These are phyloP conservation scores for Sporothrix pallida DNA, from an alignment of 2,329 filamentous ascomycete species.

Conservation along the genomic window DNA sequence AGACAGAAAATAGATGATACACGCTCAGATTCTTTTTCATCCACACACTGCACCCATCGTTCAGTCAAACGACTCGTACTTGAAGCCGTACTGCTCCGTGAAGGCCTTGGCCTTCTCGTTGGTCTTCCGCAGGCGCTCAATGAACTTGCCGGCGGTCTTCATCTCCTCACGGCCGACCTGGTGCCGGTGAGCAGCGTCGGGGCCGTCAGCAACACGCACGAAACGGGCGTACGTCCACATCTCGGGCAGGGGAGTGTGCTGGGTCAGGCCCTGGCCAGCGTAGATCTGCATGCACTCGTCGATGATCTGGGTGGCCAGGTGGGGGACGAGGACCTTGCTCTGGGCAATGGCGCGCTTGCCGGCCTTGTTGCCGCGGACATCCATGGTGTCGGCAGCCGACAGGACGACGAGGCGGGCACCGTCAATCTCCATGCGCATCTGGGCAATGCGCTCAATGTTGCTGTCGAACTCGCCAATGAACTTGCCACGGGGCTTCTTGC, in stretches of 20 bases:
- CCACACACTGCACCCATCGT: background rate
- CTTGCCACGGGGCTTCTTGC: slow-evolving; percentile 90
- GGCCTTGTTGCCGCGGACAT: slow-evolving; percentile 83
- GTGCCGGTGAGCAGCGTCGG: slow-evolving; percentile 89
- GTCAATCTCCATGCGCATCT: slow-evolving; percentile 91
- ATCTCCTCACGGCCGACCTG: slow-evolving; percentile 84
- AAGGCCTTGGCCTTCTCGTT: slow-evolving; percentile 68
- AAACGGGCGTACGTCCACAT: slow-evolving; percentile 86
- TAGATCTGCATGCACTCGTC: slow-evolving; percentile 93
- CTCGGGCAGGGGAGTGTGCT: slow-evolving; percentile 93
- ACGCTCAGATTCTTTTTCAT: slow-evolving; percentile 8
- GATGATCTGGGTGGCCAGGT: slow-evolving; percentile 81
- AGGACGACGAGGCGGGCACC: slow-evolving; percentile 85
- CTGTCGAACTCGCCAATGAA: slow-evolving; percentile 86
- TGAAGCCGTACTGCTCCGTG: slow-evolving; percentile 62
- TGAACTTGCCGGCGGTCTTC: slow-evolving; percentile 65
- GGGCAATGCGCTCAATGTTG: slow-evolving; percentile 92
- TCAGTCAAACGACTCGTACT: slow-evolving; percentile 39
- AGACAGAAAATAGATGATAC: background rate
- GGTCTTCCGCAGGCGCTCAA: slow-evolving; percentile 68
- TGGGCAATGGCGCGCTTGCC: slow-evolving; percentile 95
- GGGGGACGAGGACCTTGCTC: slow-evolving; percentile 89
- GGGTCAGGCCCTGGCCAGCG: slow-evolving; percentile 85
- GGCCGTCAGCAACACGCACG: slow-evolving; percentile 85
- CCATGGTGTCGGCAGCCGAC: slow-evolving; percentile 94